These are phyloP conservation scores for Penicillium maclennaniae DNA, from an alignment of 495 filamentous ascomycete genomes.

Conservation along the genomic window DNA sequence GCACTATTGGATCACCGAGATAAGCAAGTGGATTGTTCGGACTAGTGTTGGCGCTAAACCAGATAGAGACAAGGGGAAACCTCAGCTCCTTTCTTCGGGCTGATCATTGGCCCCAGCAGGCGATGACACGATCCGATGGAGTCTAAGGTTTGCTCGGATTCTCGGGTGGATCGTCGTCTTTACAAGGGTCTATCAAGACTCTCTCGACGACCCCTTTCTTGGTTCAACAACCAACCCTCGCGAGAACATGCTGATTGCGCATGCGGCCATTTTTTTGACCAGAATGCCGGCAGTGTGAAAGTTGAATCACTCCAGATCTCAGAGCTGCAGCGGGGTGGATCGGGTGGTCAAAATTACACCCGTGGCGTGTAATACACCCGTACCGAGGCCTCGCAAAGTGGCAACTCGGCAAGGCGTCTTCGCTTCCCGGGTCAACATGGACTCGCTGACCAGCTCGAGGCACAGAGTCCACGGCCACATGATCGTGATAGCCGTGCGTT, in stretches of 20 bases:
- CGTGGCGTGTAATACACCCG: neutral
- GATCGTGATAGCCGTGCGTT: neutral
- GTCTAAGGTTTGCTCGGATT: slow-evolving; percentile 7
- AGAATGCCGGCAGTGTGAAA: neutral
- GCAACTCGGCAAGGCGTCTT: neutral
- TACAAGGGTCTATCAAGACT: slow-evolving; percentile 14
- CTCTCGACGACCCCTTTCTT: slow-evolving; percentile 5
- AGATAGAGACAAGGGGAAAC: slow-evolving; percentile 12
- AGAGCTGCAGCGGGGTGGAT: neutral
- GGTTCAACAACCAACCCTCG: slow-evolving; percentile 14
- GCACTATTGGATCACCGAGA: slow-evolving; percentile 19
- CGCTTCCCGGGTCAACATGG: neutral
- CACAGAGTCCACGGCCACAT: slow-evolving; percentile 5
- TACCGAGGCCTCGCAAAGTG: slow-evolving; percentile 5
- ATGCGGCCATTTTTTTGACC: neutral
- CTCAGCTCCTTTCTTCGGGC: neutral
- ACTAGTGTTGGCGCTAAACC: slow-evolving; percentile 7
- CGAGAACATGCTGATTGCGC: slow-evolving; percentile 6
- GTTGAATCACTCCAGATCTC: neutral
- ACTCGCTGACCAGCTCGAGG: neutral
- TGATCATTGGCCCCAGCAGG: slow-evolving; percentile 10
- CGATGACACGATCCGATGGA: slow-evolving; percentile 25
- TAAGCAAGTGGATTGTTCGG: slow-evolving; percentile 28
- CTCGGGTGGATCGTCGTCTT: slow-evolving; percentile 8
- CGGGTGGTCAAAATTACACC: neutral